A percentile compares a stretch with the other conserved stretches of the same genome.
Evolutionary conservation across 2,329 filamentous ascomycete species (phyloP).

Genomic region (Aspergillus brunneoviolaceus): DNA sequence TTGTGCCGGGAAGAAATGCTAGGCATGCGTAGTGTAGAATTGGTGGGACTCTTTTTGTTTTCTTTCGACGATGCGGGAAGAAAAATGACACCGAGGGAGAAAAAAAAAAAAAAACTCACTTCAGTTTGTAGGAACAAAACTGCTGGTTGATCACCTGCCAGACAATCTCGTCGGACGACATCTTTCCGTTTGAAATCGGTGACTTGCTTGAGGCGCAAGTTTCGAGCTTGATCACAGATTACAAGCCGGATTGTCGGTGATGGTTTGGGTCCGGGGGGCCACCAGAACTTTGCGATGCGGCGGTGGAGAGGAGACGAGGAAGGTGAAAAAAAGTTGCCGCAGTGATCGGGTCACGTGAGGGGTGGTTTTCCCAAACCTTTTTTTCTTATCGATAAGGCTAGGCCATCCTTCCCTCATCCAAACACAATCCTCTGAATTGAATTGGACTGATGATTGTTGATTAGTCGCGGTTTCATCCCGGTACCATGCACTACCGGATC

Average conservation of each 20-base stretch:
- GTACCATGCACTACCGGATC: neutral
- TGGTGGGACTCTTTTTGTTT: neutral
- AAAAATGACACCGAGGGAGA: neutral
- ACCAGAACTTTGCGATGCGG: neutral
- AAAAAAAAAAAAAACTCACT: slow-evolving; percentile 53
- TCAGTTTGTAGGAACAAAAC: slow-evolving; percentile 93
- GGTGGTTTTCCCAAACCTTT: no score
- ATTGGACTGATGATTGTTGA: neutral
- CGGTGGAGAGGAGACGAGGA: slow-evolving; percentile 16
- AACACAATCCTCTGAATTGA: neutral
- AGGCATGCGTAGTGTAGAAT: neutral
- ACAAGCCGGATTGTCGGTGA: slow-evolving; percentile 20
- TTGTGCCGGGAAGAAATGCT: no score
- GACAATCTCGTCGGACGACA: slow-evolving; percentile 94
- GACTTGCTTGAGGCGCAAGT: slow-evolving; percentile 6
- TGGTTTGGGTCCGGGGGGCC: neutral
- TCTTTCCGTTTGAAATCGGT: slow-evolving; percentile 36
- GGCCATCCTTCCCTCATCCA: neutral
- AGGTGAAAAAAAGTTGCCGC: slow-evolving; percentile 31
- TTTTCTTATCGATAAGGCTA: slow-evolving; percentile 32
- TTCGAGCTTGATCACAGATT: slow-evolving; percentile 11
- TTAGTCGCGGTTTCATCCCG: neutral
- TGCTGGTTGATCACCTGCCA: slow-evolving; percentile 97
- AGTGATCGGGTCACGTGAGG: slow-evolving; percentile 27
- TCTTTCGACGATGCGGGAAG: no score